phyloP scores from a whole-genome alignment of 139 green algal genomes.

The Yamagishiella unicocca region DNA sequence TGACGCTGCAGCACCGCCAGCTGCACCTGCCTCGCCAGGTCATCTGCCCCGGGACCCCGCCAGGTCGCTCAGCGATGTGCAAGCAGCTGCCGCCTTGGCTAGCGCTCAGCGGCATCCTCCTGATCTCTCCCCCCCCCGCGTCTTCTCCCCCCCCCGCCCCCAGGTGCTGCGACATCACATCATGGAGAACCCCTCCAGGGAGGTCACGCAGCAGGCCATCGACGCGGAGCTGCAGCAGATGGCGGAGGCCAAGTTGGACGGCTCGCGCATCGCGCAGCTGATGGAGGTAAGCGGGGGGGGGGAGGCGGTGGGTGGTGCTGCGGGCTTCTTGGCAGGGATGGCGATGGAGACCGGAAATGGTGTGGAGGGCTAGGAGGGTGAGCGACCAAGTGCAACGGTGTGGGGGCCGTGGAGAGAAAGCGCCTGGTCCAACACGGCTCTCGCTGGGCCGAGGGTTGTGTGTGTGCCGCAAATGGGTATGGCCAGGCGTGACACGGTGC shows the following conservation, averaged over 20 bases:
- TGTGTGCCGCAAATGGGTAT: no score
- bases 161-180: slow-evolving; percentile 64
- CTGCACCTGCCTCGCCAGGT: no score
- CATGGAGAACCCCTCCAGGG: slow-evolving; percentile 55
- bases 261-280: slow-evolving; percentile 30
- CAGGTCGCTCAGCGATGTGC: no score
- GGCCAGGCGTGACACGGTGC: no score
- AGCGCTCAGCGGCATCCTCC: no score
- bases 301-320: not conserved
- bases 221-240: slow-evolving; percentile 53
- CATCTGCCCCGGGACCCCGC: no score
- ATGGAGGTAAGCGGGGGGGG: slow-evolving; percentile 52
- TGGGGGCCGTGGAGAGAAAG: no score
- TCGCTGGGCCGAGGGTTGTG: no score
- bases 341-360: not conserved
- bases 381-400: no score
- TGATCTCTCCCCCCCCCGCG: not conserved
- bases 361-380: not conserved
- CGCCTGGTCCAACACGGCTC: no score
- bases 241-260: slow-evolving; percentile 41
- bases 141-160: not conserved
- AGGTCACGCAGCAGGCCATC: slow-evolving; percentile 58
- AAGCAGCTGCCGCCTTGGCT: no score
- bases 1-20: no score
- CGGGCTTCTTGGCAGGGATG: not conserved